Evolutionary conservation across 208 protist genomes (phyloP).

Genomic region (Crithidia sp.): DNA sequence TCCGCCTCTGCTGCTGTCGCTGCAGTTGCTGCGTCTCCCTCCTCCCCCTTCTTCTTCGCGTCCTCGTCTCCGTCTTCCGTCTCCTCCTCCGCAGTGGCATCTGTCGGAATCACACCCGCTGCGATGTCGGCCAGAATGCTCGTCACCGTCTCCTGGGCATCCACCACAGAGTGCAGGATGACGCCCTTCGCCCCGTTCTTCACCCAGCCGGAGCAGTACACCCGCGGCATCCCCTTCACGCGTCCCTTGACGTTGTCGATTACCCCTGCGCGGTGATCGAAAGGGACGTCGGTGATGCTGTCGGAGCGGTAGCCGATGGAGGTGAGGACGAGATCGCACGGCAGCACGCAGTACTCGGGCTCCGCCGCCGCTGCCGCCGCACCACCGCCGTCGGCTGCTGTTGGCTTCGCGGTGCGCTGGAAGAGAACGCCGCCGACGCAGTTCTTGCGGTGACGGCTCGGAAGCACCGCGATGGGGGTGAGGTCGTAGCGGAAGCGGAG

Average conservation of each 20-base stretch:
- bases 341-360: conserved; percentile 57
- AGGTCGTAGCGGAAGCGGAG: conserved; percentile 79
- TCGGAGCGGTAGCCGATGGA: conserved; percentile 83
- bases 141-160: conserved; percentile 78
- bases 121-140: conserved; percentile 71
- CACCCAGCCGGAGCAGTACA: conserved; percentile 93
- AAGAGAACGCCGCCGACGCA: conserved; percentile 82
- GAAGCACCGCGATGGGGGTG: conserved; percentile 70
- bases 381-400: not conserved
- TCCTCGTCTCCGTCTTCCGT: conserved; percentile 2
- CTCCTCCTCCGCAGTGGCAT: conserved; percentile 21
- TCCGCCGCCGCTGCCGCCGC: conserved; percentile 3
- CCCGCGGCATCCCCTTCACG: conserved; percentile 66
- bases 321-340: conserved; percentile 87
- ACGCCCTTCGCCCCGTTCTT: conserved; percentile 92
- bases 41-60: conserved; percentile 15
- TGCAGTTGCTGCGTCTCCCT: conserved; percentile 3
- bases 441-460: conserved; percentile 41
- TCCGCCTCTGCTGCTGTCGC: not conserved
- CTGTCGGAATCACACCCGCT: conserved; percentile 45
- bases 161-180: conserved; percentile 82
- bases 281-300: conserved; percentile 69
- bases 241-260: conserved; percentile 77
- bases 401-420: conserved; percentile 19
- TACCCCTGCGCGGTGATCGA: conserved; percentile 66